A percentile compares a stretch with the other conserved stretches of the same genome.
These are phyloP conservation scores for Penicillium coffeae DNA, from an alignment of 495 filamentous ascomycete species.

Conservation along the genomic window DNA sequence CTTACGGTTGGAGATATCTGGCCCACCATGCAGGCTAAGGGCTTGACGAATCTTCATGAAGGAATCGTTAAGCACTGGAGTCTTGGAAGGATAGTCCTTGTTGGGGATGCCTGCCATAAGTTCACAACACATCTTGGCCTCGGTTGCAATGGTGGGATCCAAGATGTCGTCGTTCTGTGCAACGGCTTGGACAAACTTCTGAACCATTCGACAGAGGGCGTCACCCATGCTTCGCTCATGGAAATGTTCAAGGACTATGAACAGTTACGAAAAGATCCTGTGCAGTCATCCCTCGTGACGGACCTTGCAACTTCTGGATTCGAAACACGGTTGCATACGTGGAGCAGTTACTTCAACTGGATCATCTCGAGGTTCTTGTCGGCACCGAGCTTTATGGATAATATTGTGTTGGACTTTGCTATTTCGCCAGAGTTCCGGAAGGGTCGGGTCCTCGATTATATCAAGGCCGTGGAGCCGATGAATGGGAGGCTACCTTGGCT, in stretches of 20 bases:
- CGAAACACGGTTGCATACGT: slow-evolving; percentile 22
- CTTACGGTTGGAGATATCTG: slow-evolving; percentile 30
- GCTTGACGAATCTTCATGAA: slow-evolving; percentile 21
- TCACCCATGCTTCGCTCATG: slow-evolving; percentile 1
- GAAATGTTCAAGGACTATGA: slow-evolving; percentile 13
- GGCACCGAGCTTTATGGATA: slow-evolving; percentile 1
- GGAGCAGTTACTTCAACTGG: slow-evolving; percentile 12
- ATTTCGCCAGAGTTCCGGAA: neutral
- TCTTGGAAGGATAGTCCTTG: slow-evolving; percentile 21
- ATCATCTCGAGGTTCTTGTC: slow-evolving; percentile 13
- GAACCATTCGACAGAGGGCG: neutral
- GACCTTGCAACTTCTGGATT: slow-evolving; percentile 15
- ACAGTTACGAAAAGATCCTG: slow-evolving; percentile 7
- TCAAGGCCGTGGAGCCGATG: neutral
- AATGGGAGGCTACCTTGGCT: slow-evolving; percentile 5
- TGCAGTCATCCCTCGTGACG: slow-evolving; percentile 2
- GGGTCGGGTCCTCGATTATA: neutral
- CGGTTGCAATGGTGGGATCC: slow-evolving; percentile 32
- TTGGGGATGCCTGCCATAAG: slow-evolving; percentile 25
- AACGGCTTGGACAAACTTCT: slow-evolving; percentile 21
- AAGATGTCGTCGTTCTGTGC: slow-evolving; percentile 33
- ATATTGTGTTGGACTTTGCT: neutral
- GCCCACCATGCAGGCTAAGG: slow-evolving; percentile 5
- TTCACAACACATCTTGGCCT: slow-evolving; percentile 25
- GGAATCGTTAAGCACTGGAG: slow-evolving; percentile 23